Evolutionary conservation across 1,284 basidiomycete genomes (phyloP), one percentile per base, ranked within the genome.

Genomic region (Ceratobasidium sp.): DNA sequence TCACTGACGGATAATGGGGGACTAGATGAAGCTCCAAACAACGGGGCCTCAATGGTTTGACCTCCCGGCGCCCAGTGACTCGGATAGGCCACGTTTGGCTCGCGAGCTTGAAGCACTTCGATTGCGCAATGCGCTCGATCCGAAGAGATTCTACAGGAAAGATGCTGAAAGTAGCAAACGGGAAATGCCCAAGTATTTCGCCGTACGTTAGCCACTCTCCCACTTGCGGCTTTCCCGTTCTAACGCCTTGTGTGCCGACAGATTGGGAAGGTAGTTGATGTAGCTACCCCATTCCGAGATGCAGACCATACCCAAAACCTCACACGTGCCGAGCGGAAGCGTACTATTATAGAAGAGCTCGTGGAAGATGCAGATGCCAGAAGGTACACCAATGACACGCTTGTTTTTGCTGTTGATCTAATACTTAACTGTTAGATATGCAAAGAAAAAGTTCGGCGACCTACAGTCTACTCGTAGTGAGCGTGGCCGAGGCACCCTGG

Each of bases 61-160:
- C 79, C 87, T 98, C 75, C 96, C 97, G 37, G 89, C 94, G 6
- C 93, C 95, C 27, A 84, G 90, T 24, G 90, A 91, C 74, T 88
- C 92, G 9, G 89, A 95, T 76, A 85, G 96, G 6, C 93, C 94
- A 41, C 88, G 92, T 74, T 86, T 98, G 77, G 87, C 95, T 79
- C 90, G 93, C 74, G 96, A 99, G 84, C 93, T 98, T 43, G 95
- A 98, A 81, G 95, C 97, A 0, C 85, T 98, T 66, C 89, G 95
- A 27, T 84, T 99, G 66, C 90, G 93, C 61, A 97, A 97, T 81
- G 92, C 96, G 74, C 87, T 99, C 43, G 97, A 99, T 80, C 96
- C 97, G 7, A 99, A 98, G 82, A 87, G 96, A 41, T 98, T 98
- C 85, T 96, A 98, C 85, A 84, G 88, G 74, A 93, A 91, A 79